Percentiles rank a stretch among this genome's conserved stretches.
Conservation (phyloP, 495 filamentous ascomycete species). For the Aspergillus steynii region DNA sequence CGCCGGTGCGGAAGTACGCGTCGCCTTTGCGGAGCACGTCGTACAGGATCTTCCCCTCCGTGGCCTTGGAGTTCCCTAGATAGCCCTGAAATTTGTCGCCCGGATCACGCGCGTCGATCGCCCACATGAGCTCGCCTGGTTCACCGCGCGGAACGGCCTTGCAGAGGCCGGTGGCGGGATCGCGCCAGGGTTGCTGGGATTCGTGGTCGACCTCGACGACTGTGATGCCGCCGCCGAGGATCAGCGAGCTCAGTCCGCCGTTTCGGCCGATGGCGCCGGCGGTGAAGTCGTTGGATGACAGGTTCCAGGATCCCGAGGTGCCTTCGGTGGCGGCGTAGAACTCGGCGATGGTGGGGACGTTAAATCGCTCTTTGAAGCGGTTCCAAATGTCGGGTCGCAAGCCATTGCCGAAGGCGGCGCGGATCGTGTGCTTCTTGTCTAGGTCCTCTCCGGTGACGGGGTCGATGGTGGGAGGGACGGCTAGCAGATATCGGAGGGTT, state of each 20-base stretch:
- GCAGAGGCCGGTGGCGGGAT: constrained; percentile 74
- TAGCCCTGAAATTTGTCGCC: constrained; percentile 79
- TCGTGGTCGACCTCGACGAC: constrained; percentile 74
- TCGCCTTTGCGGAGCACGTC: constrained; percentile 81
- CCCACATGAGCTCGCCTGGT: constrained; percentile 78
- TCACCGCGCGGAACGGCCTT: constrained; percentile 57
- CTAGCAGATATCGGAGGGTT: constrained; percentile 85
- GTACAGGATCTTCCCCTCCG: constrained; percentile 73
- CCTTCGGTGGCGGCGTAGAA: constrained; percentile 93
- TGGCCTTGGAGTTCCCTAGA: constrained; percentile 73
- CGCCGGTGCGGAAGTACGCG: constrained; percentile 83
- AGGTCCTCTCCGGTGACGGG: constrained; percentile 66
- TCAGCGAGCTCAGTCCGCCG: constrained; percentile 58
- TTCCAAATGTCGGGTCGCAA: constrained; percentile 92
- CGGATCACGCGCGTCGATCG: constrained; percentile 66
- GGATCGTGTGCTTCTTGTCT: constrained; percentile 75
- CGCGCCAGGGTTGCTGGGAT: constrained; percentile 67
- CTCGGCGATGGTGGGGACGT: constrained; percentile 75
- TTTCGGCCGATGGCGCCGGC: constrained; percentile 81
- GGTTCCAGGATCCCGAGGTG: constrained; percentile 69
- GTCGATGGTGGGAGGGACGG: constrained; percentile 64
- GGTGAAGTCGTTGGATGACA: constrained; percentile 70
- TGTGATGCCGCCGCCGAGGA: constrained; percentile 52
- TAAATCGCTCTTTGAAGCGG: constrained; percentile 82
- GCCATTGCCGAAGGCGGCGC: constrained; percentile 88